These are phyloP conservation scores for Avicennia marina DNA, from an alignment of 257 asterid genomes.

Conservation along the genomic window DNA sequence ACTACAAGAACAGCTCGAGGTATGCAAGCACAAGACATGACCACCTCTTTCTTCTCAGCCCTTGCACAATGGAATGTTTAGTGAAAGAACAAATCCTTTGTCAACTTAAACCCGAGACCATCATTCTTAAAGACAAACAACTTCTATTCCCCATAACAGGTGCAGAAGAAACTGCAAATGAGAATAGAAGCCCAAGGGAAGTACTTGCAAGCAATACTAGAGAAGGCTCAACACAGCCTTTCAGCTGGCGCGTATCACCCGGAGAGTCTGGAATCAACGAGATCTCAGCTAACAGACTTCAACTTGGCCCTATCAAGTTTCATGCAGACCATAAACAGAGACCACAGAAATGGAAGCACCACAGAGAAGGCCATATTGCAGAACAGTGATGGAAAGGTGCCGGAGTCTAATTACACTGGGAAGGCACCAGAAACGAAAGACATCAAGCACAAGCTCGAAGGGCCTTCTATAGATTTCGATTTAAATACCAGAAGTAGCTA, in stretches of 20 bases:
- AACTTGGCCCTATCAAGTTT: constrained; percentile 63
- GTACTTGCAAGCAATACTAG: constrained; percentile 77
- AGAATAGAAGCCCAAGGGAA: constrained; percentile 94
- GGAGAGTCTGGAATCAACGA: constrained; percentile 45
- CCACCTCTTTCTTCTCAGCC: no score
- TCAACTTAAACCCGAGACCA: no score
- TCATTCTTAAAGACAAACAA: no score
- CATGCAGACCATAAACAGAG: constrained; percentile 54
- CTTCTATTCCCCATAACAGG: constrained; percentile 41
- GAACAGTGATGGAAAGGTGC: constrained; percentile 16
- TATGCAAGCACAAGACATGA: no score
- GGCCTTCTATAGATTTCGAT: constrained; percentile 54
- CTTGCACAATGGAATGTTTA: background rate
- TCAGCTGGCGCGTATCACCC: constrained; percentile 40
- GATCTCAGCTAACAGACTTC: constrained; percentile 59
- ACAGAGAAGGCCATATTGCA: constrained; percentile 21
- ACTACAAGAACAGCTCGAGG: constrained; percentile 84
- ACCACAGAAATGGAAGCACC: constrained; percentile 25
- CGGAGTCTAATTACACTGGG: constrained; percentile 18
- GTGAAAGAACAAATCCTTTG: no score
- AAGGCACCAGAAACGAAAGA: constrained; percentile 27
- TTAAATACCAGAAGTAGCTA: constrained; percentile 61
- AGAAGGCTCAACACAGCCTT: constrained; percentile 65
- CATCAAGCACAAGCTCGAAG: constrained; percentile 44
- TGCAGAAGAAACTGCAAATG: constrained; percentile 81